phyloP scores from a whole-genome alignment of 345 rosid genomes.

The Eucalyptus shirleyi region DNA sequence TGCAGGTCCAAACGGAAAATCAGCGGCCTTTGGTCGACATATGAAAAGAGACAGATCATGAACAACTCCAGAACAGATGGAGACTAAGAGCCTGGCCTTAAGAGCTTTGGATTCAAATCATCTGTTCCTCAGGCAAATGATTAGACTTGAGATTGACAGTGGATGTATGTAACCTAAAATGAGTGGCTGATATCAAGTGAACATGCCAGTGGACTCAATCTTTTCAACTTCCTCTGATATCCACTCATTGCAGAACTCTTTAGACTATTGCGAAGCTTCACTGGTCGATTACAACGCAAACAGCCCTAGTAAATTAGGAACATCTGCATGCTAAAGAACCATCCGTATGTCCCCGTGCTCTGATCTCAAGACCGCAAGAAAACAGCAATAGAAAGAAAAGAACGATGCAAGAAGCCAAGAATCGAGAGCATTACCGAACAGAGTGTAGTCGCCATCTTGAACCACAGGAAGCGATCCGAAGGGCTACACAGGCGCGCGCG shows the following conservation, averaged over 20 bases:
- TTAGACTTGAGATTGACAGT: background rate
- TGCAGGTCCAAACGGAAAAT: background rate
- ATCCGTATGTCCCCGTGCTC: background rate
- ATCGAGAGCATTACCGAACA: conserved; percentile 26
- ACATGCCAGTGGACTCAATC: background rate
- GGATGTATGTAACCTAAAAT: background rate
- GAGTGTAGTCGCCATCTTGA: conserved; percentile 56
- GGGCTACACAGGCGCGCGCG: conserved; percentile 22
- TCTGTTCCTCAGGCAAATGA: background rate
- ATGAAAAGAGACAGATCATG: background rate
- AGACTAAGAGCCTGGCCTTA: background rate
- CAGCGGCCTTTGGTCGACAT: background rate
- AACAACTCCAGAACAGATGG: background rate
- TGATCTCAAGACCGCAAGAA: background rate
- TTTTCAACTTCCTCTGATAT: background rate
- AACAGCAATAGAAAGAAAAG: background rate
- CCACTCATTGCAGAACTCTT: background rate
- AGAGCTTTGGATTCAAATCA: background rate
- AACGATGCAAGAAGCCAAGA: background rate
- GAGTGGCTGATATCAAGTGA: background rate
- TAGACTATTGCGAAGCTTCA: background rate
- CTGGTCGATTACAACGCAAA: background rate
- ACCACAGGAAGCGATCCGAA: conserved; percentile 55
- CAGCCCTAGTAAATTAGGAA: background rate
- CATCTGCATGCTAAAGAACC: background rate